Conservation (phyloP, 2,329 filamentous ascomycete species). For the Volutella citrinella region DNA sequence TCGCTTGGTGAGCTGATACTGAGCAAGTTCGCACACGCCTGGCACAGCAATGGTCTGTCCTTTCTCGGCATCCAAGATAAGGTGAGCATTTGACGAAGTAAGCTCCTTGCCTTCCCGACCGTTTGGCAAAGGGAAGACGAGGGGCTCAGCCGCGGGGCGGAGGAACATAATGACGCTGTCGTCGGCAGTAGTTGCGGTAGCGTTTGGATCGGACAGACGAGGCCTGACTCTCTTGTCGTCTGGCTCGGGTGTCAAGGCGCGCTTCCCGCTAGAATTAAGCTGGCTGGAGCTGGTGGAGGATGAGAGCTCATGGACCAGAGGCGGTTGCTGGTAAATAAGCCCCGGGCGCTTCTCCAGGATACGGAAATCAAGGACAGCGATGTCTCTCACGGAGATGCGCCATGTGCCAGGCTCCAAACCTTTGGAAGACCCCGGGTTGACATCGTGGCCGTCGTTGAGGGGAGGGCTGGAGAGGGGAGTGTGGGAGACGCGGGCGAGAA, state of each 20-base stretch:
- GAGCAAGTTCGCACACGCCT: slow-evolving; percentile 48
- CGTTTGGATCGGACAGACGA: no score
- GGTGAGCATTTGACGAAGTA: slow-evolving; percentile 42
- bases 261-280: slow-evolving; percentile 48
- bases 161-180: slow-evolving; percentile 57
- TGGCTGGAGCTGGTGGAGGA: slow-evolving; percentile 32
- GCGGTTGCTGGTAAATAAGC: slow-evolving; percentile 31
- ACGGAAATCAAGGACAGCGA: slow-evolving; percentile 55
- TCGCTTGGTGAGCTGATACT: slow-evolving; percentile 53
- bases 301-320: slow-evolving; percentile 25
- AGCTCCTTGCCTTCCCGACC: slow-evolving; percentile 46
- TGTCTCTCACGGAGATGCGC: slow-evolving; percentile 49
- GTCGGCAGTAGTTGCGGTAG: slow-evolving; percentile 28
- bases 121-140: slow-evolving; percentile 51
- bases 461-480: slow-evolving; percentile 35
- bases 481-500: slow-evolving; percentile 44
- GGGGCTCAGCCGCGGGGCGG: slow-evolving; percentile 45
- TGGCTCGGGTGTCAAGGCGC: slow-evolving; percentile 45
- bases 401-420: slow-evolving; percentile 54
- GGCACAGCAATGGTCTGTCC: slow-evolving; percentile 49
- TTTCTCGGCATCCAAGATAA: slow-evolving; percentile 48
- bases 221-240: slow-evolving; percentile 44
- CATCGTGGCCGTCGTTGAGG: slow-evolving; percentile 41
- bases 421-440: slow-evolving; percentile 43
- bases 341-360: slow-evolving; percentile 54